Percentiles rank a stretch among this genome's conserved stretches.
Evolutionary conservation across 768 basidiomycete species (phyloP).

Genomic region (Gymnopilus junonius): DNA sequence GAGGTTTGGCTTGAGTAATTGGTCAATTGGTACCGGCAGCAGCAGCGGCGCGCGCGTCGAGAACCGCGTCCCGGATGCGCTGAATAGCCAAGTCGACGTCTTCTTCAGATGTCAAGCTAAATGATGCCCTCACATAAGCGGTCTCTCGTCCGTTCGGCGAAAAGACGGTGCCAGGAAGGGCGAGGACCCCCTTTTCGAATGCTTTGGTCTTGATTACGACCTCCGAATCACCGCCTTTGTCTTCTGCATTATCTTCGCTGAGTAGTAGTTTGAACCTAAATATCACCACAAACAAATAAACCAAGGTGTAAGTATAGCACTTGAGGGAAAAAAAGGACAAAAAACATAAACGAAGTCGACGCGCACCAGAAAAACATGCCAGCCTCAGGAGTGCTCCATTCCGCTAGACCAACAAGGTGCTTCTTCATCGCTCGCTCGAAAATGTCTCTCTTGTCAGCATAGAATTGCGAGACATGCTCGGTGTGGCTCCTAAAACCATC

Average conservation of each 20-base stretch:
- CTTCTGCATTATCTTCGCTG: constrained; percentile 26
- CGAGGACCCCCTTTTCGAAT: constrained; percentile 83
- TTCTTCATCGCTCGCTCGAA: constrained; percentile 79
- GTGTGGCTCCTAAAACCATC: constrained; percentile 76
- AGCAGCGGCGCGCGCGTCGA: constrained; percentile 29
- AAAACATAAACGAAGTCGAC: not conserved
- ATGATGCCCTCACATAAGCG: constrained; percentile 81
- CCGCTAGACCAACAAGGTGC: constrained; percentile 78
- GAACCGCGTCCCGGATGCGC: constrained; percentile 52
- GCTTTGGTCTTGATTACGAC: constrained; percentile 75
- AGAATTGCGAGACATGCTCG: constrained; percentile 70
- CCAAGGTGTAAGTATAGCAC: not conserved
- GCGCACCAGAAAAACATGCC: constrained; percentile 90
- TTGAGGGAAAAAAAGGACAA: constrained; percentile 15
- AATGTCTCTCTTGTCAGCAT: constrained; percentile 71
- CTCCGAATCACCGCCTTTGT: constrained; percentile 65
- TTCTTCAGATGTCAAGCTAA: constrained; percentile 68
- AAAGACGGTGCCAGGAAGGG: constrained; percentile 85
- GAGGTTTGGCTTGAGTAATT: not conserved
- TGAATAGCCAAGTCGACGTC: constrained; percentile 77
- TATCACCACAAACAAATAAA: not conserved
- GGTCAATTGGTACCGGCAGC: constrained; percentile 1
- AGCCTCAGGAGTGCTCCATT: constrained; percentile 72
- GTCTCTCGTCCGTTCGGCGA: constrained; percentile 72
- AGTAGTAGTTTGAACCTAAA: constrained; percentile 75